Evolutionary conservation across 257 asterid species (phyloP).

Genomic region (Solanum etuberosum): DNA sequence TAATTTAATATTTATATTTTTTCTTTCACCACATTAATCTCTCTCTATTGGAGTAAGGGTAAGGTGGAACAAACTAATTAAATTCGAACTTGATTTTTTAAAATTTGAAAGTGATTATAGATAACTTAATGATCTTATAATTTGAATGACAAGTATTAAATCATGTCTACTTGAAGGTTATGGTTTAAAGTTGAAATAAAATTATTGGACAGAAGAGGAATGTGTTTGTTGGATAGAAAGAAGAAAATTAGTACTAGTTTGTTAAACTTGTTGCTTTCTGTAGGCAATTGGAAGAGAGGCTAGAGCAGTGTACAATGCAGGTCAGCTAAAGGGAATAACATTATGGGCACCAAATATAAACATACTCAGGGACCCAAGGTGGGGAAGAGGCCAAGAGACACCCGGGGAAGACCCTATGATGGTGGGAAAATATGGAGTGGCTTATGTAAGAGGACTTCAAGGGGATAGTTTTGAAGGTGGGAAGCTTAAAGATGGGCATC

Average conservation of each 20-base stretch:
- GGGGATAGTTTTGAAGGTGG: slow-evolving; percentile 66
- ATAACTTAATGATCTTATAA: background rate
- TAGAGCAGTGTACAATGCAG: slow-evolving; percentile 26
- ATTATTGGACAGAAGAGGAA: background rate
- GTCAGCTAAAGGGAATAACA: slow-evolving; percentile 29
- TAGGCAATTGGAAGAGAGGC: slow-evolving; percentile 33
- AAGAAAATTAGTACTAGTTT: background rate
- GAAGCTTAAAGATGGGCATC: slow-evolving; percentile 21
- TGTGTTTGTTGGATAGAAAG: background rate
- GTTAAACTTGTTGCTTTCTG: background rate
- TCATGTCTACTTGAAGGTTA: background rate
- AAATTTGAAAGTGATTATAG: background rate
- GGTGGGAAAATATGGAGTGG: slow-evolving; percentile 14
- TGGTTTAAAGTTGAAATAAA: background rate
- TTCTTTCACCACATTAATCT: background rate
- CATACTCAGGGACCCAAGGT: slow-evolving; percentile 32
- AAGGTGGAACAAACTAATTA: background rate
- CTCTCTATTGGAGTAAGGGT: background rate
- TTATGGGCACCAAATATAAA: slow-evolving; percentile 37
- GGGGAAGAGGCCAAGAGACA: slow-evolving; percentile 41
- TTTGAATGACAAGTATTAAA: background rate
- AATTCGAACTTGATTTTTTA: background rate
- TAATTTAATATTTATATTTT: too few species aligned
- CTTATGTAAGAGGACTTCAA: slow-evolving; percentile 67
- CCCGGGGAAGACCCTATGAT: slow-evolving; percentile 30